Evolutionary conservation across 371 early-diverging fungal species (phyloP).

Genomic region (Mortierella sp.): DNA sequence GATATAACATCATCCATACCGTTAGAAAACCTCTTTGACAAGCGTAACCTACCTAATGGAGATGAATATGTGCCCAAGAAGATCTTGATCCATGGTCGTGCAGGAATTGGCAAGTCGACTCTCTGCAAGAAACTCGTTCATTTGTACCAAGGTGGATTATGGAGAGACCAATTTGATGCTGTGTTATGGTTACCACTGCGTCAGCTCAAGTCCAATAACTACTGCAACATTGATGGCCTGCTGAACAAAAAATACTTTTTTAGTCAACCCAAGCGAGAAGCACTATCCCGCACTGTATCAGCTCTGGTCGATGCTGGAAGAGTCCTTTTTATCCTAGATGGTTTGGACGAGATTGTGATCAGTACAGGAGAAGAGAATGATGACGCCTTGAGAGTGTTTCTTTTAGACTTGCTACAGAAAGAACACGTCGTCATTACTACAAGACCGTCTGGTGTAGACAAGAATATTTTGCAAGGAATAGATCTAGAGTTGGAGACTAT

Average conservation of each 20-base stretch:
- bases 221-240: constrained; percentile 13
- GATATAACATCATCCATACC: constrained; percentile 19
- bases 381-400: background rate
- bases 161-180: constrained; percentile 21
- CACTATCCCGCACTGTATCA: background rate
- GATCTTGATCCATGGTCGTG: constrained; percentile 23
- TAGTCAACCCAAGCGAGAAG: background rate
- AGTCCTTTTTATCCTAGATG: constrained; percentile 28
- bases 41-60: constrained; percentile 19
- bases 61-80: constrained; percentile 13
- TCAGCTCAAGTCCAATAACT: constrained; percentile 7
- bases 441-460: constrained; percentile 19
- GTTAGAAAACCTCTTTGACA: constrained; percentile 24
- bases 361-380: background rate
- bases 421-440: constrained; percentile 23
- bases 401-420: background rate
- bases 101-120: constrained; percentile 15
- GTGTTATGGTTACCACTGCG: constrained; percentile 31
- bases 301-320: constrained; percentile 1
- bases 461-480: background rate
- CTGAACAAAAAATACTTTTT: constrained; percentile 6
- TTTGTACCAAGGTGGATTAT: constrained; percentile 11
- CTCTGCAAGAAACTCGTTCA: constrained; percentile 28
- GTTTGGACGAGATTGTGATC: constrained; percentile 25
- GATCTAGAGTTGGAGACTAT: constrained; percentile 34